phyloP scores from a whole-genome alignment of 2,329 filamentous ascomycete genomes.

The Fusarium keratoplasticum region DNA sequence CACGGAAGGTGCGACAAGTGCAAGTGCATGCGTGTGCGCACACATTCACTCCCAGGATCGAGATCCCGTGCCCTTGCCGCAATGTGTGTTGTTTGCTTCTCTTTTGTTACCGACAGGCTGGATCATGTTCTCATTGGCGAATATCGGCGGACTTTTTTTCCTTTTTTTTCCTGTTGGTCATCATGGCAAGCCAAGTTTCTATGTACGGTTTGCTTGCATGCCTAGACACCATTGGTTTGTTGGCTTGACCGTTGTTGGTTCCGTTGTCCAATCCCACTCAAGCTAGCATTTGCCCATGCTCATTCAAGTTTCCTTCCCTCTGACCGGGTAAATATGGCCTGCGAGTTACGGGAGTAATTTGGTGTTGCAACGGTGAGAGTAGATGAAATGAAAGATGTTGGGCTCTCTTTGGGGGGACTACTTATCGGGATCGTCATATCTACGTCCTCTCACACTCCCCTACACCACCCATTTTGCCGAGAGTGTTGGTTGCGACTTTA shows the following conservation, averaged over 20 bases:
- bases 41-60: neutral
- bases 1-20: neutral
- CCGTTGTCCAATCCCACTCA: neutral
- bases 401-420: neutral
- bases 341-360: neutral
- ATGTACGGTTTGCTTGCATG: conserved; percentile 13
- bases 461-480: neutral
- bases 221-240: conserved; percentile 22
- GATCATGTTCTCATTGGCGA: conserved; percentile 12
- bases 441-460: neutral
- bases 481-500: conserved; percentile 5
- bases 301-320: neutral
- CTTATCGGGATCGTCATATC: neutral
- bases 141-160: neutral
- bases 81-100: conserved; percentile 11
- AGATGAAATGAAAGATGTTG: neutral
- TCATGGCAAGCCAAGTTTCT: conserved; percentile 19
- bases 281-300: neutral
- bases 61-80: conserved; percentile 12
- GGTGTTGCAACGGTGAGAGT: neutral
- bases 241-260: conserved; percentile 9
- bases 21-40: neutral
- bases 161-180: conserved; percentile 3
- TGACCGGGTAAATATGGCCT: neutral
- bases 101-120: conserved; percentile 18